Percentiles rank a stretch among this genome's conserved stretches.
phyloP scores from a whole-genome alignment of 2,329 filamentous ascomycete genomes.

The Nemania sp. region DNA sequence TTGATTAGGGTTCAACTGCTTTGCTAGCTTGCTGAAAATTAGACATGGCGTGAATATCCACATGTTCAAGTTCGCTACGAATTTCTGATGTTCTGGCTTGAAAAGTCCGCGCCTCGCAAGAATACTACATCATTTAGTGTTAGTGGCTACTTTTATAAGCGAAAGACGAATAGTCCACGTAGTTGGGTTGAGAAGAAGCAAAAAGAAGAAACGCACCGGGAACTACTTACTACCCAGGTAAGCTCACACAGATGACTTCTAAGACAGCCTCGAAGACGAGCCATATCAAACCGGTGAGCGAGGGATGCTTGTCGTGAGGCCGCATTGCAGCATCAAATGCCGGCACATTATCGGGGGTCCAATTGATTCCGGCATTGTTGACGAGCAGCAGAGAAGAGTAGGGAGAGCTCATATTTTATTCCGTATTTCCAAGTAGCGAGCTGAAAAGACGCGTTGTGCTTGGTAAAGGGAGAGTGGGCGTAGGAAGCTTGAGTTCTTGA shows the following conservation, averaged over 20 bases:
- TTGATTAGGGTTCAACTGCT: conserved; percentile 91
- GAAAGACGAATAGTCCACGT: not conserved
- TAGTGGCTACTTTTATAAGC: conserved; percentile 7
- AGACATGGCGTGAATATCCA: conserved; percentile 97
- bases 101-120: conserved; percentile 92
- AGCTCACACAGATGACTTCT: conserved; percentile 79
- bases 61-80: conserved; percentile 95
- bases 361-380: conserved; percentile 43
- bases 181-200: not conserved
- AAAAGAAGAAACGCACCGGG: conserved; percentile 1
- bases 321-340: conserved; percentile 51
- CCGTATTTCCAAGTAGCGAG: conserved; percentile 39
- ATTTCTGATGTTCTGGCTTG: conserved; percentile 95
- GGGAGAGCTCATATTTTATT: conserved; percentile 50
- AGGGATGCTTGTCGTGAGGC: conserved; percentile 69
- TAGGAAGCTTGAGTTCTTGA: not conserved
- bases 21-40: conserved; percentile 97
- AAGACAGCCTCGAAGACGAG: conserved; percentile 85
- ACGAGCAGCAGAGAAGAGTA: conserved; percentile 62
- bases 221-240: conserved; percentile 78
- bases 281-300: conserved; percentile 76
- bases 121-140: conserved; percentile 58
- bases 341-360: conserved; percentile 53
- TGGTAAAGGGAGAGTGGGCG: not conserved
- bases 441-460: not conserved